Conservation (phyloP, 2,329 filamentous ascomycete genomes). For the Alternaria sp. region DNA sequence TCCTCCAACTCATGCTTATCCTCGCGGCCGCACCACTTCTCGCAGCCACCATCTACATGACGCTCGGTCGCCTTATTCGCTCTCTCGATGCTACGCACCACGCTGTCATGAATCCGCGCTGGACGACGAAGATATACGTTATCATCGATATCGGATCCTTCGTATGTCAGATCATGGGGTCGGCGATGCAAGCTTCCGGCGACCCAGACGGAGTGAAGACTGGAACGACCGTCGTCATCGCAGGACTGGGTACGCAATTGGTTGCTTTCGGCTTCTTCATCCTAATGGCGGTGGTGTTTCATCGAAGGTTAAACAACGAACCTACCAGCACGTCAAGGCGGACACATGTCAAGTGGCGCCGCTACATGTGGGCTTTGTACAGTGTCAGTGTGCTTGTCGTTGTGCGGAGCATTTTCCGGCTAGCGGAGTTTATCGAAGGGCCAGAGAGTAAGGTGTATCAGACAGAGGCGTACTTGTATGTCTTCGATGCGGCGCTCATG, state of each 20-base stretch:
- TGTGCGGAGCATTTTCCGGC: slow-evolving; percentile 19
- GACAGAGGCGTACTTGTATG: slow-evolving; percentile 22
- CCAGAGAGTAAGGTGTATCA: slow-evolving; percentile 8
- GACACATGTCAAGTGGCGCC: slow-evolving; percentile 14
- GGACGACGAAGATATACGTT: slow-evolving; percentile 32
- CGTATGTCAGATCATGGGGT: slow-evolving; percentile 26
- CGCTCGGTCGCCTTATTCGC: slow-evolving; percentile 53
- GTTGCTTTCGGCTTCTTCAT: slow-evolving; percentile 22
- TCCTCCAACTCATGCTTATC: slow-evolving; percentile 53
- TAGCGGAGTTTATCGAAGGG: slow-evolving; percentile 22
- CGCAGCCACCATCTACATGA: slow-evolving; percentile 60
- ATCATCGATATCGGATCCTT: slow-evolving; percentile 29
- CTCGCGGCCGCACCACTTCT: slow-evolving; percentile 57
- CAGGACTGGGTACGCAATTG: slow-evolving; percentile 22
- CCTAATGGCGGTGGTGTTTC: slow-evolving; percentile 14
- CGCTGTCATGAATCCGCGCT: slow-evolving; percentile 47
- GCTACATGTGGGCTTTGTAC: slow-evolving; percentile 15
- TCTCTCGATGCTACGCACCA: slow-evolving; percentile 47
- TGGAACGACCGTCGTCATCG: slow-evolving; percentile 18
- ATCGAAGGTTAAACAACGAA: slow-evolving; percentile 12
- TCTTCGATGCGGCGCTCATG: slow-evolving; percentile 25
- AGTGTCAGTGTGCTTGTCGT: slow-evolving; percentile 21
- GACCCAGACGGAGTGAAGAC: slow-evolving; percentile 7
- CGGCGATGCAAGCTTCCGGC: slow-evolving; percentile 22
- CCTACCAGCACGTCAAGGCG: slow-evolving; percentile 6